phyloP scores from a whole-genome alignment of 257 asterid species.

The Ilex asprella region DNA sequence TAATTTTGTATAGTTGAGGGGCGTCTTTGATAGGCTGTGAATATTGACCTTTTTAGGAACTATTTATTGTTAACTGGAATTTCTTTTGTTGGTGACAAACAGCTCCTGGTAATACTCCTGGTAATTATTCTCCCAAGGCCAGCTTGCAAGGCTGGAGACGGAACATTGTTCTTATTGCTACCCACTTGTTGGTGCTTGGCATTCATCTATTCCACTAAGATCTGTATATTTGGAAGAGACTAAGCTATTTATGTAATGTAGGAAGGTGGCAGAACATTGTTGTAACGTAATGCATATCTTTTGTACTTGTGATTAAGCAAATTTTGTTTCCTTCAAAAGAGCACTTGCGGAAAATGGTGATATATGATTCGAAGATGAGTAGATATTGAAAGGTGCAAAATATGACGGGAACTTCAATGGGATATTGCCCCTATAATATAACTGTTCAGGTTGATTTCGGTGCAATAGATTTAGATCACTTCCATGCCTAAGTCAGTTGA shows the following conservation, averaged over 20 bases:
- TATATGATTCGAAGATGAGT: too few species aligned
- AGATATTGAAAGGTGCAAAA: too few species aligned
- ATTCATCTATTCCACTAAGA: constrained; percentile 20
- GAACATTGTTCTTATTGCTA: constrained; percentile 24
- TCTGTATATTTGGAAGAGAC: neutral
- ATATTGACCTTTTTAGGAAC: neutral
- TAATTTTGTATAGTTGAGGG: neutral
- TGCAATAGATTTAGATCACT: too few species aligned
- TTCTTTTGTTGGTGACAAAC: constrained; percentile 10
- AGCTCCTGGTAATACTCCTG: constrained; percentile 24
- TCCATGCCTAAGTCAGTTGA: too few species aligned
- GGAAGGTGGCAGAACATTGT: constrained; percentile 6
- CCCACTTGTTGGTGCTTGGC: constrained; percentile 28
- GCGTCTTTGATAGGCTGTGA: neutral
- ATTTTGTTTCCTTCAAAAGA: too few species aligned
- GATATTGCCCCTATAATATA: too few species aligned
- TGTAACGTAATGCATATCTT: too few species aligned
- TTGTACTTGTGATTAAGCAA: too few species aligned
- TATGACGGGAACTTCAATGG: too few species aligned
- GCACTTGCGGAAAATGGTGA: too few species aligned
- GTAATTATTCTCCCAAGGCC: constrained; percentile 21
- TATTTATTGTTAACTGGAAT: neutral
- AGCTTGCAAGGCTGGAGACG: constrained; percentile 23
- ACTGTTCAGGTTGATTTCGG: too few species aligned
- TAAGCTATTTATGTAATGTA: too few species aligned